Percentiles rank a stretch among this genome's conserved stretches.
Evolutionary conservation across 305 asterid species (phyloP).

Genomic region (Stenogyne calaminthoides): DNA sequence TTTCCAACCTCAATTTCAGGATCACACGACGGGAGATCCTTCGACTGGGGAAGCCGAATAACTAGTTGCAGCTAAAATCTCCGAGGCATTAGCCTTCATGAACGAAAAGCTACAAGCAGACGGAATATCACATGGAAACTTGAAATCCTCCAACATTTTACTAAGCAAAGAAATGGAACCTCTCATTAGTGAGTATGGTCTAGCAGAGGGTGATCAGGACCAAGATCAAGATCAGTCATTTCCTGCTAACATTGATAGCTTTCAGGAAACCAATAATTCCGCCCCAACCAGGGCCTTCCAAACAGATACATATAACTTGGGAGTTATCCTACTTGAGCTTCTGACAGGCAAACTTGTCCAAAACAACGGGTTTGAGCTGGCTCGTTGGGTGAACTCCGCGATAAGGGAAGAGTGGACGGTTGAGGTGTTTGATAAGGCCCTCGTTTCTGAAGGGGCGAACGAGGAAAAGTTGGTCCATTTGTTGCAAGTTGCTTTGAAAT

Average conservation of each 20-base stretch:
- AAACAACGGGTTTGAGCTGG: conserved; percentile 57
- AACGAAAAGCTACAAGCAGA: conserved; percentile 54
- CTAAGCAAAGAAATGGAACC: conserved; percentile 57
- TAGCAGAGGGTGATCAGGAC: conserved; percentile 37
- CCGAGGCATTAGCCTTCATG: conserved; percentile 64
- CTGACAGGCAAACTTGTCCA: conserved; percentile 66
- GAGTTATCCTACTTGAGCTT: conserved; percentile 66
- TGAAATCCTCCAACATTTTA: conserved; percentile 73
- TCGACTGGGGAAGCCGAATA: conserved; percentile 65
- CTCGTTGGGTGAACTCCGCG: conserved; percentile 66
- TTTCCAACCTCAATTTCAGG: conserved; percentile 36
- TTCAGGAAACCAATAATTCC: conserved; percentile 24
- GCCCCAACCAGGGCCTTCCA: conserved; percentile 31
- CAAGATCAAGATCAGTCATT: conserved; percentile 41
- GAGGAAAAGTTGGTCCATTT: conserved; percentile 67
- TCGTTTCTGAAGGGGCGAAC: conserved; percentile 54
- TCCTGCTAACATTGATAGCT: conserved; percentile 29
- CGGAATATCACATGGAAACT: conserved; percentile 66
- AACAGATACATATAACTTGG: conserved; percentile 54
- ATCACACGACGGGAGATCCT: conserved; percentile 37
- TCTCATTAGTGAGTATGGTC: conserved; percentile 69
- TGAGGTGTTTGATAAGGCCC: conserved; percentile 63
- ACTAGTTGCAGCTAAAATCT: conserved; percentile 47
- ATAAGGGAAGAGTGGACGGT: conserved; percentile 80
- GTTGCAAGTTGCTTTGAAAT: conserved; percentile 71